phyloP scores from a whole-genome alignment of 2,329 filamentous ascomycete genomes.

The Orbilia oligospora region DNA sequence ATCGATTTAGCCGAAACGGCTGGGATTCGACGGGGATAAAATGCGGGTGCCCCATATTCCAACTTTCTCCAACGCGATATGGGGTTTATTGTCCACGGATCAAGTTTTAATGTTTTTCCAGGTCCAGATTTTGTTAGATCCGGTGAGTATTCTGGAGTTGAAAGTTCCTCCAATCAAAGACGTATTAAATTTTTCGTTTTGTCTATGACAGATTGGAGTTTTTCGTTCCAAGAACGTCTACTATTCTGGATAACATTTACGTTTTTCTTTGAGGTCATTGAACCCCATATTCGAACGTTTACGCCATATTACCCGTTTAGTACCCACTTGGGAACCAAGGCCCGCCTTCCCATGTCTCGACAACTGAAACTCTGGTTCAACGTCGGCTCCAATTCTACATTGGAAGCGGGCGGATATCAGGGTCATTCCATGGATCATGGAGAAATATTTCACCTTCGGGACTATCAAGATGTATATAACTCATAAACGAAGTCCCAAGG shows the following conservation, averaged over 20 bases:
- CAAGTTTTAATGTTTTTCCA: constrained; percentile 13
- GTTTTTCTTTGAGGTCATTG: background rate
- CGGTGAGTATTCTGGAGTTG: constrained; percentile 14
- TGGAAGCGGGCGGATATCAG: constrained; percentile 42
- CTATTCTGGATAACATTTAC: background rate
- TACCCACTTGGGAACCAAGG: constrained; percentile 33
- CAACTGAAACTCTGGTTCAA: constrained; percentile 34
- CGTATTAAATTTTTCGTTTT: background rate
- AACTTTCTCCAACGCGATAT: constrained; percentile 28
- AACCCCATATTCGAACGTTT: background rate
- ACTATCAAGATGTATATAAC: constrained; percentile 20
- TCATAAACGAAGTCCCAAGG: background rate
- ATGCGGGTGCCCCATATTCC: constrained; percentile 30
- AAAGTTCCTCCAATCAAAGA: constrained; percentile 50
- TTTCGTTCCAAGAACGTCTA: background rate
- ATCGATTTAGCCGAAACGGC: constrained; percentile 28
- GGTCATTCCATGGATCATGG: constrained; percentile 21
- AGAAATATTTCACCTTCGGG: constrained; percentile 50
- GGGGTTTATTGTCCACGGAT: background rate
- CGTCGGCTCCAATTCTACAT: background rate
- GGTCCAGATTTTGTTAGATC: constrained; percentile 15
- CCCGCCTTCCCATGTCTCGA: constrained; percentile 24
- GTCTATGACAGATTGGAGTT: background rate
- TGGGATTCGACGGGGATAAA: constrained; percentile 36
- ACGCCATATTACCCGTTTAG: constrained; percentile 28